Evolutionary conservation across 2,329 filamentous ascomycete species (phyloP).

Genomic region (Oidium heveae): DNA sequence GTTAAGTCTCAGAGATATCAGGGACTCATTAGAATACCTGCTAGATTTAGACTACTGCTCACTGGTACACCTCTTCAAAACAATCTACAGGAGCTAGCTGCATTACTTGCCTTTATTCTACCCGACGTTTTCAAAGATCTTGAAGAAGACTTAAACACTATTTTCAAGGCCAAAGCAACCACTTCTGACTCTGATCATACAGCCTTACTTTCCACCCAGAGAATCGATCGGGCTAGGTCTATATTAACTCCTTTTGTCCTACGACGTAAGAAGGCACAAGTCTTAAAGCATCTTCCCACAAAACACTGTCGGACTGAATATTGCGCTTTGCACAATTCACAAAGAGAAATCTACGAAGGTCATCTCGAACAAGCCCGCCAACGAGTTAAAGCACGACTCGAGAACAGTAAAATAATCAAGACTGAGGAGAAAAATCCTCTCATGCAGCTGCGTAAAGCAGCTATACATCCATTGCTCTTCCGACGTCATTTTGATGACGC

Average conservation of each 20-base stretch:
- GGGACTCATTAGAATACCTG: slow-evolving; percentile 50
- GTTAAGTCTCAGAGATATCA: slow-evolving; percentile 59
- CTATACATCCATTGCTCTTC: slow-evolving; percentile 77
- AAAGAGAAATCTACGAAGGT: slow-evolving; percentile 48
- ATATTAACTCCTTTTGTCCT: slow-evolving; percentile 93
- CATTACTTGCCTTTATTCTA: slow-evolving; percentile 82
- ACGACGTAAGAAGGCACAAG: slow-evolving; percentile 78
- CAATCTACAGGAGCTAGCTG: slow-evolving; percentile 77
- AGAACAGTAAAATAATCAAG: slow-evolving; percentile 22
- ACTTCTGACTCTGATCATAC: slow-evolving; percentile 58
- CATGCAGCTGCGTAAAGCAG: slow-evolving; percentile 78
- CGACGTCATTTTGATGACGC: slow-evolving; percentile 55
- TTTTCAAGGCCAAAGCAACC: slow-evolving; percentile 82
- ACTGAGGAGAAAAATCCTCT: slow-evolving; percentile 45
- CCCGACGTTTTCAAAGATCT: slow-evolving; percentile 56
- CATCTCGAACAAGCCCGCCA: slow-evolving; percentile 39
- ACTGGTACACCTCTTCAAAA: slow-evolving; percentile 85
- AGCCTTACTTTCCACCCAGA: slow-evolving; percentile 62
- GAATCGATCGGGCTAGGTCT: slow-evolving; percentile 63
- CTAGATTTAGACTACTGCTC: slow-evolving; percentile 65
- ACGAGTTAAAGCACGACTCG: slow-evolving; percentile 27
- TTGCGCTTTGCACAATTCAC: slow-evolving; percentile 51
- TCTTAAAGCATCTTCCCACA: slow-evolving; percentile 56
- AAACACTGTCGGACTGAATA: slow-evolving; percentile 59
- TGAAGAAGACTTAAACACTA: slow-evolving; percentile 53